A percentile compares a stretch with the other conserved stretches of the same genome.
Evolutionary conservation across 164 flowering plant genomes (phyloP).

Genomic region (Taxillus chinensis): DNA sequence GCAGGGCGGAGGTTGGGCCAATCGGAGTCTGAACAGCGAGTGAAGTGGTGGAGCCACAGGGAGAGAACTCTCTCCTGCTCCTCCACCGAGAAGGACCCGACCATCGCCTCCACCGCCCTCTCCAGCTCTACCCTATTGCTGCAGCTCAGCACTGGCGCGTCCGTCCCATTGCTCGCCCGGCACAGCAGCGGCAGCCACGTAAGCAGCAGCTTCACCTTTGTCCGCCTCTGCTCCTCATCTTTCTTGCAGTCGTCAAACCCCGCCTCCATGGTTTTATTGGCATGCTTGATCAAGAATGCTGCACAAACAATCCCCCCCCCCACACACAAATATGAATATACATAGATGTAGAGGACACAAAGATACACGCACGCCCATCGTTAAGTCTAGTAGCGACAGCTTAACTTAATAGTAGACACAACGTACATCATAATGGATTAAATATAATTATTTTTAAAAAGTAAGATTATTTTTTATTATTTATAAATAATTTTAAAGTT

Average conservation of each 20-base stretch:
- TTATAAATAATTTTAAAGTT: no score
- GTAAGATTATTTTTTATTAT: no score
- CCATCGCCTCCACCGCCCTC: background rate
- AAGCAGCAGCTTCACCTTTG: background rate
- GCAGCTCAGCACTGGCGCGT: slow-evolving; percentile 1
- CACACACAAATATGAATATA: no score
- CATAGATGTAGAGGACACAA: no score
- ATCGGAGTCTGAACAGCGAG: background rate
- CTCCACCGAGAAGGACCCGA: background rate
- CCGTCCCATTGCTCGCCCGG: background rate
- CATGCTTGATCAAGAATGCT: slow-evolving; percentile 2
- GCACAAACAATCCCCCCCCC: no score
- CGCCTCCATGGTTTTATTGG: background rate
- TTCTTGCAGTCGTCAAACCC: background rate
- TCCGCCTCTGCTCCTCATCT: background rate
- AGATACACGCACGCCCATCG: no score
- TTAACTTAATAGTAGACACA: no score
- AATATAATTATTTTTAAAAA: no score
- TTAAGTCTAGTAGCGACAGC: no score
- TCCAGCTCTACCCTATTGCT: background rate
- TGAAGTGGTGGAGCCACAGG: background rate
- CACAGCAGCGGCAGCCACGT: slow-evolving; percentile 3
- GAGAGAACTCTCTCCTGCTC: slow-evolving; percentile 4
- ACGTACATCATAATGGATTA: no score
- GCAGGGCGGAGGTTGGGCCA: slow-evolving; percentile 1